Conservation (phyloP, 306 rosid genomes). For the Adenanthera pavonina region DNA sequence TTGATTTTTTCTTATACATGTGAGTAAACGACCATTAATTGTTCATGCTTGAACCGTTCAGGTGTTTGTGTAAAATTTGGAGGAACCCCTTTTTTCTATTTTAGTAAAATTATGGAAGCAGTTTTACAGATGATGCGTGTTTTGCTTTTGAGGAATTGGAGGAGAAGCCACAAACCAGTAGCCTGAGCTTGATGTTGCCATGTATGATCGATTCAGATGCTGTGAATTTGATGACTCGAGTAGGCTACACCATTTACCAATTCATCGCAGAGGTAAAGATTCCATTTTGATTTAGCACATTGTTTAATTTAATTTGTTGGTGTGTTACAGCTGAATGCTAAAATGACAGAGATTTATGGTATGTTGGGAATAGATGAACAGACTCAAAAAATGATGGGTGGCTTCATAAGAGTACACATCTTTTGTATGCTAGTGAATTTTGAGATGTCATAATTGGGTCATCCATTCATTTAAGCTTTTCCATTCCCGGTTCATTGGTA, state of each 20-base stretch:
- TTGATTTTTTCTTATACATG: constrained; percentile 70
- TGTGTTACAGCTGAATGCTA: constrained; percentile 63
- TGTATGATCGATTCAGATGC: constrained; percentile 59
- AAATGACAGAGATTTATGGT: constrained; percentile 47
- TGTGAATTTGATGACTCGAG: constrained; percentile 43
- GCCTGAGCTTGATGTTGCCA: constrained; percentile 62
- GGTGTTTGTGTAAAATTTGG: too few species aligned
- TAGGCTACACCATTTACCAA: constrained; percentile 60
- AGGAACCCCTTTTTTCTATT: too few species aligned
- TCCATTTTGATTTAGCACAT: constrained; percentile 1
- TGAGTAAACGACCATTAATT: constrained; percentile 46
- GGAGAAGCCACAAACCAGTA: constrained; percentile 55
- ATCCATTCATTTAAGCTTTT: neutral
- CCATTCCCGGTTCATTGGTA: neutral
- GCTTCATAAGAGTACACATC: neutral
- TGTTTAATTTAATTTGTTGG: constrained; percentile 12
- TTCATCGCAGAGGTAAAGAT: constrained; percentile 57
- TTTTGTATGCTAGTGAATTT: neutral
- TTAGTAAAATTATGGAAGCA: constrained; percentile 34
- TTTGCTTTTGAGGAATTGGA: too few species aligned
- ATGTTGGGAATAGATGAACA: constrained; percentile 49
- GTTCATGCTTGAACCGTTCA: too few species aligned
- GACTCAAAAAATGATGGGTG: constrained; percentile 39
- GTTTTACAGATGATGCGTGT: too few species aligned
- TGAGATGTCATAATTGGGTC: neutral